phyloP scores from a whole-genome alignment of 495 filamentous ascomycete genomes.

The Penicillium egyptiacum region DNA sequence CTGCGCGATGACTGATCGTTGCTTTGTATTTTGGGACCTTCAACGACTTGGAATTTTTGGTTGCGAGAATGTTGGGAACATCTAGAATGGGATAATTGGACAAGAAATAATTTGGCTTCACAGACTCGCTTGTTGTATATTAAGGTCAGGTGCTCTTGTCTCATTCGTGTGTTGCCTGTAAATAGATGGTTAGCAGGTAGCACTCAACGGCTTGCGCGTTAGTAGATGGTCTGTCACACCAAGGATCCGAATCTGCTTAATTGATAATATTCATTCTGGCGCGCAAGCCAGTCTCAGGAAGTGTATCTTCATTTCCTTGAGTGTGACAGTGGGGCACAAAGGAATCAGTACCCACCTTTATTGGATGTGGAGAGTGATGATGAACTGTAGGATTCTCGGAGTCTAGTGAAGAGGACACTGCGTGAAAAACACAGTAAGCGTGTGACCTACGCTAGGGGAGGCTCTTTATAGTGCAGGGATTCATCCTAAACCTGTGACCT shows the following conservation, averaged over 20 bases:
- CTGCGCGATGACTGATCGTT: not conserved
- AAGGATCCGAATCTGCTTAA: slow-evolving; percentile 27
- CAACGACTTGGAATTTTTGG: not conserved
- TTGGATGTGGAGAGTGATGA: not conserved
- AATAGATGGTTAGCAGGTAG: not conserved
- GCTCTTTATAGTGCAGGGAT: not conserved
- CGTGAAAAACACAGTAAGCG: not conserved
- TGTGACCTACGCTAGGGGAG: not conserved
- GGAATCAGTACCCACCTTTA: not conserved
- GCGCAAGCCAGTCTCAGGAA: slow-evolving; percentile 15
- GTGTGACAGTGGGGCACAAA: too few species aligned
- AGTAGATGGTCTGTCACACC: not conserved
- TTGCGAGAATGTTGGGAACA: not conserved
- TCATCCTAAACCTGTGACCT: too few species aligned
- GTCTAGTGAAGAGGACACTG: too few species aligned
- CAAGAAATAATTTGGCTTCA: not conserved
- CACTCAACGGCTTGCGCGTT: not conserved
- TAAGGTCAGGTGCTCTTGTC: not conserved
- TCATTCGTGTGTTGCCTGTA: not conserved
- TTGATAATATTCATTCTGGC: slow-evolving; percentile 14
- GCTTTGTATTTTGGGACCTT: not conserved
- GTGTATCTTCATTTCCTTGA: slow-evolving; percentile 19
- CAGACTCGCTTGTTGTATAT: not conserved
- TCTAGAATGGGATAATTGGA: not conserved
- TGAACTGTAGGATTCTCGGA: not conserved